These are phyloP conservation scores for Cordia subcordata DNA, from an alignment of 257 asterid species.

Conservation along the genomic window DNA sequence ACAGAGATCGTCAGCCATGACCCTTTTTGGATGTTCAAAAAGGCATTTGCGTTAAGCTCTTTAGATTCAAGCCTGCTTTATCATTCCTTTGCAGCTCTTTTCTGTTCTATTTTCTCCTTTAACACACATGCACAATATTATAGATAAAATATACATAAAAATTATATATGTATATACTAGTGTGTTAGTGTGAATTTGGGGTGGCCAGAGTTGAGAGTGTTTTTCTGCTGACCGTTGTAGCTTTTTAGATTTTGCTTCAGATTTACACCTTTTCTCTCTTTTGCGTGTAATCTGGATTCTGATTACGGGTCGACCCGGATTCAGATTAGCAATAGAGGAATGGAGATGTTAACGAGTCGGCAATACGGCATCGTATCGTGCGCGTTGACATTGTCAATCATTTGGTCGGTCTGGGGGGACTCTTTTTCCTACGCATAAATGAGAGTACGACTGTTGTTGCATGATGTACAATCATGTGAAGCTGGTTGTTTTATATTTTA, in stretches of 20 bases:
- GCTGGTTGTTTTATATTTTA: neutral
- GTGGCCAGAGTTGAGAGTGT: slow-evolving; percentile 12
- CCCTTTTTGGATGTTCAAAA: slow-evolving; percentile 21
- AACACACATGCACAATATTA: slow-evolving; percentile 19
- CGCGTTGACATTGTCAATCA: too few relatives aligned
- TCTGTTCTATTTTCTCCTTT: slow-evolving; percentile 22
- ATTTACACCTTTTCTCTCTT: slow-evolving; percentile 23
- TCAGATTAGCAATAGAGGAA: neutral
- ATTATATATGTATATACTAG: neutral
- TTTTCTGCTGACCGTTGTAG: slow-evolving; percentile 25
- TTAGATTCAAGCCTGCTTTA: slow-evolving; percentile 34
- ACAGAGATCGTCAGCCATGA: slow-evolving; percentile 70
- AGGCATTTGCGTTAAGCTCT: slow-evolving; percentile 22
- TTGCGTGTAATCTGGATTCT: neutral
- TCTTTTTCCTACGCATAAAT: neutral
- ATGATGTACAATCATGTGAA: neutral
- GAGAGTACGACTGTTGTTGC: neutral
- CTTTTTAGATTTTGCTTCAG: slow-evolving; percentile 28
- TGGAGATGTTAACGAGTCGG: neutral
- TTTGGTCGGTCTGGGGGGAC: neutral
- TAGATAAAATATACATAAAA: slow-evolving; percentile 2
- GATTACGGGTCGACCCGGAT: slow-evolving; percentile 1
- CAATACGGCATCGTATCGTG: too few relatives aligned
- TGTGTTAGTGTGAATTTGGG: neutral
- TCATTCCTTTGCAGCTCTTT: slow-evolving; percentile 38